Evolutionary conservation across 306 rosid genomes (phyloP), one percentile per base, ranked within the genome.

Genomic region (Quercus rubra): DNA sequence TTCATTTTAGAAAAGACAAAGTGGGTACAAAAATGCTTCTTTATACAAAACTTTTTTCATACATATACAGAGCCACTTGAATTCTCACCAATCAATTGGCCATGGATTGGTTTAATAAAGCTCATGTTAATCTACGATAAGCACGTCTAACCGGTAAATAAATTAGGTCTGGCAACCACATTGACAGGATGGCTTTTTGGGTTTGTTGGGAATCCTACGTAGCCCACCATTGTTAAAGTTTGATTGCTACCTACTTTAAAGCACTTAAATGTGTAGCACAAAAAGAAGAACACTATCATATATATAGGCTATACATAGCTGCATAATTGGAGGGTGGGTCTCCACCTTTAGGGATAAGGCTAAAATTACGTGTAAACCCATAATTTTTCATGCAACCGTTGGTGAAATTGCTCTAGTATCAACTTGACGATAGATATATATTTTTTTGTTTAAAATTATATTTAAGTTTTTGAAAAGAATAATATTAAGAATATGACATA

Each of bases 141-240:
- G 35, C 1, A 56, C 49, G 25, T 20, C 4, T 23, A 51, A 64
- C 25, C 54, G 31, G 70, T 41, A 25, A 79, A 76, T 49, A 33
- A 67, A 18, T 77, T 84, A 80, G 82, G 79, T 49, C 71, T 30
- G 21, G 20, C 20, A 27, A 14, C 21, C 31, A 10, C 43, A 64
- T 2, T 28, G 6, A 6, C 21, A 5, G 70, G 27, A 33, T 68
- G 72, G 52, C 30, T 21, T 69, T 35, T 63, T 84, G 90, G 71
- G 49, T 21, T 21, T 69, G 64, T 63, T 87, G 90, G 90, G 77
- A 85, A 82, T 89, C 92, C 89, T 61, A 89, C 89, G 83, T 54
- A 83, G 86, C 85, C 71, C 83, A 76, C 86, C 33, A 56, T 62
- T 13, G 2, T 21, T 54, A 33, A 74, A 79, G 25, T 73, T 56